A percentile compares a stretch with the other conserved stretches of the same genome.
Evolutionary conservation across 1,284 basidiomycete species (phyloP).

Genomic region (Mycena citricolor): DNA sequence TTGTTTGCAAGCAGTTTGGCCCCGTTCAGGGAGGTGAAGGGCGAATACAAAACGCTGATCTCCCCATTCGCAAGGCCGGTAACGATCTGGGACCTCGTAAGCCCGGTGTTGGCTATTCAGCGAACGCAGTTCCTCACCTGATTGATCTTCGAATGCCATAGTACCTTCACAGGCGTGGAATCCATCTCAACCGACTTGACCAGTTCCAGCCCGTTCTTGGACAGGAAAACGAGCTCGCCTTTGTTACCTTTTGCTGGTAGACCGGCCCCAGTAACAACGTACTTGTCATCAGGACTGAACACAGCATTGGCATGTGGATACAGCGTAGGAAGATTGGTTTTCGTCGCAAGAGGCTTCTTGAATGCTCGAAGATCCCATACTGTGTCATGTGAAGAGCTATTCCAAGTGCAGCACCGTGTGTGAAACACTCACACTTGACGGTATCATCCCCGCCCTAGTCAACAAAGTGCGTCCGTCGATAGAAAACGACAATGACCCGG

Average conservation of each 20-base stretch:
- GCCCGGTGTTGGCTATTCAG: constrained; percentile 6
- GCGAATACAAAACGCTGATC: constrained; percentile 89
- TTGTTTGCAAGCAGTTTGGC: constrained; percentile 86
- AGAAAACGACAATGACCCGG: constrained; percentile 82
- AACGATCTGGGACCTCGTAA: constrained; percentile 59
- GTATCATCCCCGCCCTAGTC: constrained; percentile 93
- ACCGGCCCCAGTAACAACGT: constrained; percentile 80
- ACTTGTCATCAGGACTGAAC: constrained; percentile 90
- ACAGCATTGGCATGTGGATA: constrained; percentile 91
- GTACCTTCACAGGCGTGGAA: constrained; percentile 81
- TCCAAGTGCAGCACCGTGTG: constrained; percentile 12
- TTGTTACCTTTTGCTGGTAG: constrained; percentile 61
- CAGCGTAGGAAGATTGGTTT: constrained; percentile 65
- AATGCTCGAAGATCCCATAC: constrained; percentile 94
- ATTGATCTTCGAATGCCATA: constrained; percentile 97
- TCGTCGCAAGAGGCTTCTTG: constrained; percentile 80
- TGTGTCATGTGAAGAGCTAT: constrained; percentile 35
- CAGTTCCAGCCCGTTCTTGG: constrained; percentile 65
- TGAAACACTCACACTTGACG: constrained; percentile 76
- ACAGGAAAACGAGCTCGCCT: constrained; percentile 76
- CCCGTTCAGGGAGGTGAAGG: constrained; percentile 83
- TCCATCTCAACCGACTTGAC: constrained; percentile 66
- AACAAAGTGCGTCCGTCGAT: constrained; percentile 80
- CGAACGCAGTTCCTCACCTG: constrained; percentile 54
- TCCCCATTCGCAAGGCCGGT: constrained; percentile 85